Conservation (phyloP, 1,284 basidiomycete genomes). For the Malassezia arunalokei region DNA sequence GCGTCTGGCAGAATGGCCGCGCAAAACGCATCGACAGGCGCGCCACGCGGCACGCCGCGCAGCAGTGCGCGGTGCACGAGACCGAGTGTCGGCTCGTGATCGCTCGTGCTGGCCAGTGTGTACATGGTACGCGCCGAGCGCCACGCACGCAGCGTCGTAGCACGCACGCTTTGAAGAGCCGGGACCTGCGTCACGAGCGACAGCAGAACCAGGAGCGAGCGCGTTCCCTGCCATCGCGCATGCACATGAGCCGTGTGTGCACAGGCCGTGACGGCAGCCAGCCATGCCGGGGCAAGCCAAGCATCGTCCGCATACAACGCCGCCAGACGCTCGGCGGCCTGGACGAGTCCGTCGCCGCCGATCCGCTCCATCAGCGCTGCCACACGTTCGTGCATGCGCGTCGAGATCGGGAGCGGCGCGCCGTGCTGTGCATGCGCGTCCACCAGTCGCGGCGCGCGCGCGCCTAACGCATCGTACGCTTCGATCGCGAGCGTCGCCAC, state of each 20-base stretch:
- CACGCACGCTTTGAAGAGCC: background rate
- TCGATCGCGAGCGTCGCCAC: slow-evolving; percentile 3
- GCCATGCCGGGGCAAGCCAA: background rate
- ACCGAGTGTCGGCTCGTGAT: background rate
- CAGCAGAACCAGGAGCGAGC: background rate
- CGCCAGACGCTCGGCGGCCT: background rate
- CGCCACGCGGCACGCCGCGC: background rate
- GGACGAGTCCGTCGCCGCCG: slow-evolving; percentile 1
- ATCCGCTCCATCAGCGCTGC: background rate
- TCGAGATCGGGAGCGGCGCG: background rate
- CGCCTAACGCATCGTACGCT: background rate
- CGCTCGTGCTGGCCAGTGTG: background rate
- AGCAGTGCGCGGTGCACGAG: background rate
- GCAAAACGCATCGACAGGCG: background rate
- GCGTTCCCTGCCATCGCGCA: background rate
- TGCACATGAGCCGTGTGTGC: background rate
- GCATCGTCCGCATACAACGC: slow-evolving; percentile 12
- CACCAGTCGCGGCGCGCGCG: background rate
- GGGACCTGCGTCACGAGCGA: background rate
- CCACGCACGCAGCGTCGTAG: background rate
- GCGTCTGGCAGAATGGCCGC: background rate
- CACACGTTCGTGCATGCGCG: background rate
- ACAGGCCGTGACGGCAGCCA: background rate
- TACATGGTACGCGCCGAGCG: background rate
- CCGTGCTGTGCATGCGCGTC: background rate